A percentile compares a stretch with the other conserved stretches of the same genome.
Conservation (phyloP, 768 basidiomycete genomes). For the Leccinum longicurvipes region DNA sequence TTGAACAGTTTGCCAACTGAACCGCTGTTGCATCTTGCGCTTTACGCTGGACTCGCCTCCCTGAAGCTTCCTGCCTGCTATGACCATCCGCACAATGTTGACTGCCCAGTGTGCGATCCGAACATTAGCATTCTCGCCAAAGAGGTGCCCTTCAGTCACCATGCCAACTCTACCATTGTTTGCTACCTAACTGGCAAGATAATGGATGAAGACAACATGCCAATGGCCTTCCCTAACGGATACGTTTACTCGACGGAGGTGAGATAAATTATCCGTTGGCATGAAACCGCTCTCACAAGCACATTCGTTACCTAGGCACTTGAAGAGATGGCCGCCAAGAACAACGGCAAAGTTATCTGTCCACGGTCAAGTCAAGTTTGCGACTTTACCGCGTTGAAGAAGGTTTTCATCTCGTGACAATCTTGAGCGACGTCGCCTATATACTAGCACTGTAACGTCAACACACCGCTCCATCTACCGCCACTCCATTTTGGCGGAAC, state of each 20-base stretch:
- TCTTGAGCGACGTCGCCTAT: background rate
- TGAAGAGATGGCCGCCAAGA: conserved; percentile 81
- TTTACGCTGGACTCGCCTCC: conserved; percentile 89
- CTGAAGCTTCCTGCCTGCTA: conserved; percentile 88
- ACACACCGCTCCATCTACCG: background rate
- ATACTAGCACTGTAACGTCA: background rate
- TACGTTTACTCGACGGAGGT: conserved; percentile 94
- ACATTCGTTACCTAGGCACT: conserved; percentile 54
- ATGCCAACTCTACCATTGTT: conserved; percentile 93
- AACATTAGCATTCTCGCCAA: conserved; percentile 72
- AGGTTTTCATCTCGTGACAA: conserved; percentile 87
- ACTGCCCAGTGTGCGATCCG: conserved; percentile 90
- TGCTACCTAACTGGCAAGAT: conserved; percentile 89
- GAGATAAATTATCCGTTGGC: conserved; percentile 26
- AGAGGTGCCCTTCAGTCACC: conserved; percentile 90
- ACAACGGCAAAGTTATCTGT: conserved; percentile 78
- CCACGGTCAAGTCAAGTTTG: conserved; percentile 69
- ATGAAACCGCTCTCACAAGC: conserved; percentile 11
- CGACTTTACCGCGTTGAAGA: conserved; percentile 64
- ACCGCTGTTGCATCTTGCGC: conserved; percentile 80
- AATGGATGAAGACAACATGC: conserved; percentile 93
- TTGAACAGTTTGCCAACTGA: conserved; percentile 86
- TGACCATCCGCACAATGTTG: conserved; percentile 62
- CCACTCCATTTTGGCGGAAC: background rate
- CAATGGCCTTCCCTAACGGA: conserved; percentile 88